Conservation (phyloP, 139 green algal genomes). For the Gonium pectorale region DNA sequence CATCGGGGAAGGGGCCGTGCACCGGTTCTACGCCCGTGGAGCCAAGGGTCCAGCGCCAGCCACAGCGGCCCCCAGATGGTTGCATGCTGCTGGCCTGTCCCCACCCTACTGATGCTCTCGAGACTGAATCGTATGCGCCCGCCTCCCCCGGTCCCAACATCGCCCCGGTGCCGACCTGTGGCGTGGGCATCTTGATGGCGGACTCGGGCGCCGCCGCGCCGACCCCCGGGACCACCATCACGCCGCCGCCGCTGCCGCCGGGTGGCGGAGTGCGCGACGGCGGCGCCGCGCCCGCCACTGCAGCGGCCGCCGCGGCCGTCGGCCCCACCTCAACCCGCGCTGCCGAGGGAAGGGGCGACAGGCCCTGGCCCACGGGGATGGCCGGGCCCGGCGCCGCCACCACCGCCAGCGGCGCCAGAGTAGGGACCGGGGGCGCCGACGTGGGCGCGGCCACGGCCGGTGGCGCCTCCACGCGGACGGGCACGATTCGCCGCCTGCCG, state of each 20-base stretch:
- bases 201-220: background rate
- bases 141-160: background rate
- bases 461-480: background rate
- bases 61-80: background rate
- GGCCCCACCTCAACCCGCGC: too few relatives aligned
- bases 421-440: too few relatives aligned
- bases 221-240: background rate
- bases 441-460: background rate
- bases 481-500: conserved; percentile 20
- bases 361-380: too few relatives aligned
- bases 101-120: background rate
- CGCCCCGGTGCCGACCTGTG: background rate
- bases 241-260: background rate
- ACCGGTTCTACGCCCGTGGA: too few relatives aligned
- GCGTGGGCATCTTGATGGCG: conserved; percentile 34
- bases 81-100: background rate
- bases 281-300: background rate
- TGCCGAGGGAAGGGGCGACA: too few relatives aligned
- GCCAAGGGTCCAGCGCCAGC: too few relatives aligned
- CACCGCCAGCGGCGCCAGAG: too few relatives aligned
- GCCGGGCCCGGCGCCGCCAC: too few relatives aligned
- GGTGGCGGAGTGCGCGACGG: conserved; percentile 5
- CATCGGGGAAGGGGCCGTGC: too few relatives aligned
- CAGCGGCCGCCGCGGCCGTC: background rate
- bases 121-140: background rate